Percentiles rank a stretch among this genome's conserved stretches.
Evolutionary conservation across 805 yeast genomes (phyloP).

Genomic region (Citeromyces matritensis): DNA sequence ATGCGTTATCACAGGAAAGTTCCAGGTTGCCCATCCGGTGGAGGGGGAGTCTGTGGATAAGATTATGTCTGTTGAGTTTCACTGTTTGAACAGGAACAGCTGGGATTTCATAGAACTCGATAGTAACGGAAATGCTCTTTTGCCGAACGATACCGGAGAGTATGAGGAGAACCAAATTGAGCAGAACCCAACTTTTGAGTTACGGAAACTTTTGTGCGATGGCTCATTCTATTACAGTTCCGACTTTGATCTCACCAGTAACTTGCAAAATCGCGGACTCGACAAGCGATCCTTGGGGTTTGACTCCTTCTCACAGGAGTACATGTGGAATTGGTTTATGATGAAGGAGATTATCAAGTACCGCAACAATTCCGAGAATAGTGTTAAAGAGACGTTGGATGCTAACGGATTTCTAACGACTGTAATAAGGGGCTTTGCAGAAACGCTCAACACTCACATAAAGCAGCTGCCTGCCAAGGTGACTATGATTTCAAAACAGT

Average conservation of each 20-base stretch:
- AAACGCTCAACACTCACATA: slow-evolving; percentile 36
- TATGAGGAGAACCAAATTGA: slow-evolving; percentile 6
- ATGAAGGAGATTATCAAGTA: slow-evolving; percentile 69
- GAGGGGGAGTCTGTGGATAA: slow-evolving; percentile 67
- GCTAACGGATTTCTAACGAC: slow-evolving; percentile 75
- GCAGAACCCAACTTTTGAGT: slow-evolving; percentile 24
- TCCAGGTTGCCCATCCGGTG: slow-evolving; percentile 71
- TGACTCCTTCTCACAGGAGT: slow-evolving; percentile 63
- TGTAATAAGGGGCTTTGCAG: slow-evolving; percentile 91
- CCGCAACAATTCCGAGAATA: slow-evolving; percentile 52
- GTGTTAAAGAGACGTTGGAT: slow-evolving; percentile 48
- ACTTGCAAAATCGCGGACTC: slow-evolving; percentile 49
- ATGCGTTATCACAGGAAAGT: slow-evolving; percentile 65
- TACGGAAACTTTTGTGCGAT: slow-evolving; percentile 23
- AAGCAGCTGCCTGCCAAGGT: slow-evolving; percentile 27
- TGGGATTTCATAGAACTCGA: slow-evolving; percentile 77
- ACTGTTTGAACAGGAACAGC: slow-evolving; percentile 49
- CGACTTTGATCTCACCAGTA: slow-evolving; percentile 28
- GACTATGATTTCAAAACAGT: slow-evolving; percentile 81
- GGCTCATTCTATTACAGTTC: slow-evolving; percentile 29
- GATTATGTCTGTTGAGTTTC: slow-evolving; percentile 77
- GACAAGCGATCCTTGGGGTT: slow-evolving; percentile 23
- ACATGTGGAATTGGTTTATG: slow-evolving; percentile 95
- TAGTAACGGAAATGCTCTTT: slow-evolving; percentile 33
- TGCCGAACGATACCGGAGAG: slow-evolving; percentile 6